Evolutionary conservation across 1,139 yeast species (phyloP), one percentile per base, ranked within the genome.

Genomic region (Geotrichum phurueaensis): DNA sequence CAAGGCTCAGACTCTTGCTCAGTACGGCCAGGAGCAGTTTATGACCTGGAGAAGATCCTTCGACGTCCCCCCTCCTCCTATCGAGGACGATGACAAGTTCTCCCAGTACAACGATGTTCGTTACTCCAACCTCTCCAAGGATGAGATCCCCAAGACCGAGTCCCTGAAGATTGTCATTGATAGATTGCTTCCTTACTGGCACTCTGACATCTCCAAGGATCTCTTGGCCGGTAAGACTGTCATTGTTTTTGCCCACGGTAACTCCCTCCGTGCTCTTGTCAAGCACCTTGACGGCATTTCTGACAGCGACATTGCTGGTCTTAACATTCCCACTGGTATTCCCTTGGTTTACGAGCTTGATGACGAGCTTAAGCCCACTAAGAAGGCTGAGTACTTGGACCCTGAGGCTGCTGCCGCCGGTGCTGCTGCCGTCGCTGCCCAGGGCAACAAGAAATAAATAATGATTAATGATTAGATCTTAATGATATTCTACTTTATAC

Each of bases 331-430:
- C 78, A 94, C 99, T 71, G 99, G 97, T 83, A 94, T 92, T 69
- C 99, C 99, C 75, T 86, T 94, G 80, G 97, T 94, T 66, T 94
- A 89, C 81, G 98, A 92, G 81, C 86, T 94, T 75, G 97, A 92
- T 76, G 87, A 83, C 64, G 75, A 82, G 73, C 87, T 92, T 80
- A 84, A 85, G 79, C 97, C 97, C 79, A 81, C 86, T 75, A 91
- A 91, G 85, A 89, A 92, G 68, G 87, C 96, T 70, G 89, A 91
- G 84, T 92, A 92, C 86, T 87, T 92, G 80, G 98, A 92, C 81
- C 98, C 98, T 72, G 97, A 90, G 81, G 98, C 97, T 74, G 98
- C 98, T 75, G 97, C 91, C 67, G 97, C 97, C 63, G 98, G 98
- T 83, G 98, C 98, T 68, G 97, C 97, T 73, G 97, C 97, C 64